These are phyloP conservation scores for Globisporangium middletonii DNA, from an alignment of 352 stramenopile species.

Conservation along the genomic window DNA sequence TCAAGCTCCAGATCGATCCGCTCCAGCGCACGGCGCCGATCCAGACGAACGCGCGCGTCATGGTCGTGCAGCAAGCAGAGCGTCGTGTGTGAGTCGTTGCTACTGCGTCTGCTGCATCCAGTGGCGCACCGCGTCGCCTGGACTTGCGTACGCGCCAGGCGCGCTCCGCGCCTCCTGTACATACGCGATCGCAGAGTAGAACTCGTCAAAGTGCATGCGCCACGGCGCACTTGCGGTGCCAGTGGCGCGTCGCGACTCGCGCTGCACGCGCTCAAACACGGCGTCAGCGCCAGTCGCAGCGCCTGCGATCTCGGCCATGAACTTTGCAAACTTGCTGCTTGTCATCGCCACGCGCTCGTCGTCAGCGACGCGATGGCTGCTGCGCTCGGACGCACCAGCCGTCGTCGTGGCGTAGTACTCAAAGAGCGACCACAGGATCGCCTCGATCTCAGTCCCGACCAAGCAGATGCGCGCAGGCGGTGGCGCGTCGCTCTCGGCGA, in stretches of 20 bases:
- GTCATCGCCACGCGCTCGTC: conserved; percentile 45
- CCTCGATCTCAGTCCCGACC: conserved; percentile 62
- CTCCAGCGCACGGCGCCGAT: conserved; percentile 31
- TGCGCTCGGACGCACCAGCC: neutral
- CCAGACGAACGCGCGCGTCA: conserved; percentile 45
- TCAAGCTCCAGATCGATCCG: conserved; percentile 48
- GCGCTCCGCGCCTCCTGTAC: conserved; percentile 39
- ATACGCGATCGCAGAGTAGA: conserved; percentile 63
- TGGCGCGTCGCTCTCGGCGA: conserved; percentile 39
- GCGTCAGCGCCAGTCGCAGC: conserved; percentile 18
- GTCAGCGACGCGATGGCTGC: conserved; percentile 10
- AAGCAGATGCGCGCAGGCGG: conserved; percentile 37
- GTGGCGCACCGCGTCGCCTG: conserved; percentile 53
- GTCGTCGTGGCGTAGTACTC: conserved; percentile 55
- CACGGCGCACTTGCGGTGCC: conserved; percentile 1
- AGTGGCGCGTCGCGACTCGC: conserved; percentile 18
- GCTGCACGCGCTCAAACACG: conserved; percentile 44
- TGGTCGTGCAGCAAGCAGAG: conserved; percentile 34
- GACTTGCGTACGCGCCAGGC: conserved; percentile 24
- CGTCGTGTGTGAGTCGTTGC: neutral
- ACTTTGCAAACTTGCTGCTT: conserved; percentile 36
- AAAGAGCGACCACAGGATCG: conserved; percentile 73
- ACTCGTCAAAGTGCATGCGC: conserved; percentile 59
- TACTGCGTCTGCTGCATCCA: conserved; percentile 77
- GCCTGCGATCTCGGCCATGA: conserved; percentile 65